A percentile compares a stretch with the other conserved stretches of the same genome.
Evolutionary conservation across 495 filamentous ascomycete genomes (phyloP).

Genomic region (Rusavskia elegans): DNA sequence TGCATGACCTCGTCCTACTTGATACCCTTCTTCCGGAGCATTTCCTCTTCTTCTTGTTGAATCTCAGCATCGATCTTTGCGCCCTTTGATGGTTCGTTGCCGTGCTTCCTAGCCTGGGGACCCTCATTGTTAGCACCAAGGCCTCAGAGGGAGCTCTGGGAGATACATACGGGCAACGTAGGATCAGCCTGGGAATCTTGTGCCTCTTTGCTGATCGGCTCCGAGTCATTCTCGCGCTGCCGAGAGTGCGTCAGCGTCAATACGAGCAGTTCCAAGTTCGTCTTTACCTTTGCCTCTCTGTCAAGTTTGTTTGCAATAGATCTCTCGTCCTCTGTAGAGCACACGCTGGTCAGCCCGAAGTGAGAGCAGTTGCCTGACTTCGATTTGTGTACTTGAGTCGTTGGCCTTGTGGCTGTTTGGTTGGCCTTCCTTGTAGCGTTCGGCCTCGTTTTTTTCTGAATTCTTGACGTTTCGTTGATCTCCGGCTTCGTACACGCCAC

Average conservation of each 20-base stretch:
- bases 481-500: slow-evolving; percentile 41
- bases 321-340: slow-evolving; percentile 51
- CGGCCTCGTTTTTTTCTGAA: slow-evolving; percentile 34
- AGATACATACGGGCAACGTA: slow-evolving; percentile 44
- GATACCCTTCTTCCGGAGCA: slow-evolving; percentile 41
- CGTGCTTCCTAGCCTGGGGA: slow-evolving; percentile 49
- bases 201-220: slow-evolving; percentile 32
- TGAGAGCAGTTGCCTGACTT: too few relatives aligned
- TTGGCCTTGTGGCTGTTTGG: slow-evolving; percentile 46
- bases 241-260: slow-evolving; percentile 4
- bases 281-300: slow-evolving; percentile 34
- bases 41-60: slow-evolving; percentile 51
- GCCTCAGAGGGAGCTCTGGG: not conserved
- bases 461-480: slow-evolving; percentile 54
- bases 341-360: slow-evolving; percentile 1
- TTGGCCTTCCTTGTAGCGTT: slow-evolving; percentile 52
- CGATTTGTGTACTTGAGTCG: slow-evolving; percentile 46
- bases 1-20: slow-evolving; percentile 1
- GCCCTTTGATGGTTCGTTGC: slow-evolving; percentile 54
- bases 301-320: slow-evolving; percentile 65
- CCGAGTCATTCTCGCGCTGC: slow-evolving; percentile 24
- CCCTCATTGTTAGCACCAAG: not conserved
- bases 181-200: slow-evolving; percentile 45
- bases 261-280: not conserved
- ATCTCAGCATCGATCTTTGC: slow-evolving; percentile 58